phyloP scores from a whole-genome alignment of 2,329 filamentous ascomycete genomes.

The Cytospora piceicola region DNA sequence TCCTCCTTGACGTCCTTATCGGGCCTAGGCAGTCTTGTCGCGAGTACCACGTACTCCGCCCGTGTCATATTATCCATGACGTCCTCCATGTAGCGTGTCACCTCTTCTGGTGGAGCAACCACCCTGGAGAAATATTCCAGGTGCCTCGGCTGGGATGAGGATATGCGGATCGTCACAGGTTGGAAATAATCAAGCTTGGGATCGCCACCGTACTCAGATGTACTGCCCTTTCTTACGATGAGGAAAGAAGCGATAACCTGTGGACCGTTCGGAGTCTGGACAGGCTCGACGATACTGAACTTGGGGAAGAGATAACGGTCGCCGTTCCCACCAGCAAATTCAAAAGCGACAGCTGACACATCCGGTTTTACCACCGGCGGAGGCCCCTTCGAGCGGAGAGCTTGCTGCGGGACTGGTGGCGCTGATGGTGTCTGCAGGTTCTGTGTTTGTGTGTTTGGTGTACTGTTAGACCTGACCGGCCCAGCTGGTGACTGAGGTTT shows the following conservation, averaged over 20 bases:
- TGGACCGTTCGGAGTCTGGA: conserved; percentile 54
- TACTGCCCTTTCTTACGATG: conserved; percentile 72
- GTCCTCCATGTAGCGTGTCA: conserved; percentile 69
- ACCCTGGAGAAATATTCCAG: conserved; percentile 65
- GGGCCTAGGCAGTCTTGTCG: conserved; percentile 65
- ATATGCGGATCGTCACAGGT: conserved; percentile 68
- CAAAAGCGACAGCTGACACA: conserved; percentile 69
- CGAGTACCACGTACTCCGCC: conserved; percentile 68
- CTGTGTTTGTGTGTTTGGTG: conserved; percentile 30
- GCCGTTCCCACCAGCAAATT: conserved; percentile 68
- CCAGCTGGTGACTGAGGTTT: conserved; percentile 32
- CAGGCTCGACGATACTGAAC: conserved; percentile 74
- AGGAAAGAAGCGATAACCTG: conserved; percentile 76
- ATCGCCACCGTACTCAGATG: conserved; percentile 67
- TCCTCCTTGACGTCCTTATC: conserved; percentile 42
- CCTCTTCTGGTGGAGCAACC: conserved; percentile 66
- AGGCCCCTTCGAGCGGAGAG: conserved; percentile 63
- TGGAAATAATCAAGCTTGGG: conserved; percentile 74
- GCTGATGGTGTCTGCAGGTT: conserved; percentile 16
- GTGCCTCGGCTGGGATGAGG: conserved; percentile 56
- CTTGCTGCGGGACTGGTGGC: conserved; percentile 49
- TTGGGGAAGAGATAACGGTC: conserved; percentile 81
- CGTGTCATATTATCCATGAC: conserved; percentile 71
- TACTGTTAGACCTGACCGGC: conserved; percentile 29
- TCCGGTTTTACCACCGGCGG: conserved; percentile 60